Base-by-base conservation (phyloP, 2,329 filamentous ascomycete genomes). In the Didymosphaeria variabile region DNA sequence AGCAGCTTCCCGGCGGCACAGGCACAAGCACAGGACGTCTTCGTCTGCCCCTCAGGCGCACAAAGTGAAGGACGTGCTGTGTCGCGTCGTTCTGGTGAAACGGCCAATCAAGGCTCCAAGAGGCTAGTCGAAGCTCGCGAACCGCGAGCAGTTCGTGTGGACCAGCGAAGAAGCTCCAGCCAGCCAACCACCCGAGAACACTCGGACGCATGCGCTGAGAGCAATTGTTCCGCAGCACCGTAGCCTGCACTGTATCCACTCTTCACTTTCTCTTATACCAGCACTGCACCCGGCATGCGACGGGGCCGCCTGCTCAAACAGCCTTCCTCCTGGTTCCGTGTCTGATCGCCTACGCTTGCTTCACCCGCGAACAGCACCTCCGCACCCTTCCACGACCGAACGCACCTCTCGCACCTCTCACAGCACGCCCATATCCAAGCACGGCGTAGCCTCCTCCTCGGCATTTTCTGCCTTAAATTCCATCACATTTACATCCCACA, bases 391-490 rank as follows among this genome's bases (percentile, higher is more conserved):
- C 42, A 42, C 51, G 42, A 10, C 32, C 26, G 15, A 60, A 29
- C 42, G 47, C 58, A 44, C 60, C 60, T 54, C 55, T 53, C 50
- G 54, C 58, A 44, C 60, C 60, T 54, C 55, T 53, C 50, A 51
- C 53, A 29, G 51, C 55, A 32, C 52, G 40, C 58, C 17, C 40
- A 19, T 52, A 58, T 58, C 50, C 62, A 60, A 60, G 44, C 60
- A 58, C 34, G 19, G 17, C n/a, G 26, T n/a, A n/a, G 38, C 32
- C 21, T 23, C 38, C 29, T 32, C 31, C 17, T 7, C 13, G 13
- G 42, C 21, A 44, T 36, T 23, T 29, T 23, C 15, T 12, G 13
- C 32, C 47, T 42, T 40, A 5, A 45, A 26, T 55, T 26, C 46
- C 44, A 17, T 52, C 17, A n/a, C 38, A 9, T 9, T 31, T n/a